Percentiles rank a stretch among this genome's conserved stretches.
These are phyloP conservation scores for Discostella stelligera DNA, from an alignment of 352 stramenopile genomes.

Conservation along the genomic window DNA sequence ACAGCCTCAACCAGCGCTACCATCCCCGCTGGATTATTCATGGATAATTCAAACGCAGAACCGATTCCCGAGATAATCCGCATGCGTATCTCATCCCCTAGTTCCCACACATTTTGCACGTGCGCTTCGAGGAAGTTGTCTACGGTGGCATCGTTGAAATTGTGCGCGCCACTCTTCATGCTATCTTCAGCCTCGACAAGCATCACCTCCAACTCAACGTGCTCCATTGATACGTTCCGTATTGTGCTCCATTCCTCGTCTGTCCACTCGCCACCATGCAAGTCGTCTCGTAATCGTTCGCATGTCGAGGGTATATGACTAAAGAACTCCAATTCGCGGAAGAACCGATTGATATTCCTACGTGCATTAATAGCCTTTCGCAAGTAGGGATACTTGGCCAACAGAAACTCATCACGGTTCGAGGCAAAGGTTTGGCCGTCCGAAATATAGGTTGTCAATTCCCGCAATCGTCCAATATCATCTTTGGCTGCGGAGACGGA, in stretches of 20 bases:
- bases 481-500: slow-evolving; percentile 72
- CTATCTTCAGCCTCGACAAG: slow-evolving; percentile 78
- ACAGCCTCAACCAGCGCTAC: slow-evolving; percentile 80
- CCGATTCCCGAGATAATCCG: slow-evolving; percentile 75
- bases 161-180: slow-evolving; percentile 65
- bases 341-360: slow-evolving; percentile 76
- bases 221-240: slow-evolving; percentile 73
- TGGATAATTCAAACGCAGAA: slow-evolving; percentile 75
- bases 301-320: slow-evolving; percentile 78
- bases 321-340: slow-evolving; percentile 82
- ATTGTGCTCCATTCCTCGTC: slow-evolving; percentile 78
- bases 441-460: slow-evolving; percentile 80
- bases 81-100: slow-evolving; percentile 82
- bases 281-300: slow-evolving; percentile 74
- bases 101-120: slow-evolving; percentile 83
- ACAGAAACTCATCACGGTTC: slow-evolving; percentile 62
- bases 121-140: slow-evolving; percentile 78
- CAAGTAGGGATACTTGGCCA: slow-evolving; percentile 75
- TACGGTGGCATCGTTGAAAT: slow-evolving; percentile 69
- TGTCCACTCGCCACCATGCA: slow-evolving; percentile 77
- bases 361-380: slow-evolving; percentile 76
- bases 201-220: slow-evolving; percentile 82
- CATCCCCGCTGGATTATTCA: slow-evolving; percentile 80
- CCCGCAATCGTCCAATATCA: slow-evolving; percentile 71
- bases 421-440: slow-evolving; percentile 45